Conservation (phyloP, 2,329 filamentous ascomycete species). For the Paecilomyces variotii region DNA sequence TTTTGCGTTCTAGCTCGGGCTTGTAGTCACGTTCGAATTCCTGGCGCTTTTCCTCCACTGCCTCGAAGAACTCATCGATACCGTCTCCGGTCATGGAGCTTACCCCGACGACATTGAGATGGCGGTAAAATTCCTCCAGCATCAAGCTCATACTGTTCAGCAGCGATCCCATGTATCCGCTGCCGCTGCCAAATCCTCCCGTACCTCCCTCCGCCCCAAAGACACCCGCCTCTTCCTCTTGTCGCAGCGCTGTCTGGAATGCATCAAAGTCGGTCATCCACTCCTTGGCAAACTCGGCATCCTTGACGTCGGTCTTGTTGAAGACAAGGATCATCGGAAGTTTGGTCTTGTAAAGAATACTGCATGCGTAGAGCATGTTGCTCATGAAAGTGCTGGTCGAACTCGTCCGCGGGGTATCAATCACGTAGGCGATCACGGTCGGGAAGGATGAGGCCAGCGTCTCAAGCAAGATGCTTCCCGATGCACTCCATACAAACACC, state of each 20-base stretch:
- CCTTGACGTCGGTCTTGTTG: conserved; percentile 96
- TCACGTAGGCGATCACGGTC: conserved; percentile 93
- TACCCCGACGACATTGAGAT: conserved; percentile 86
- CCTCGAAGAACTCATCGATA: conserved; percentile 86
- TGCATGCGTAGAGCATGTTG: conserved; percentile 99
- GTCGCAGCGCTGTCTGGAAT: conserved; percentile 76
- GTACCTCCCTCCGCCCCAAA: conserved; percentile 62
- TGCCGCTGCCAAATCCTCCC: conserved; percentile 58
- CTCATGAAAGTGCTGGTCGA: conserved; percentile 98
- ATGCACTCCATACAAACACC: conserved; percentile 97
- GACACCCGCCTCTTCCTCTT: conserved; percentile 70
- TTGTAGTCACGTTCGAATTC: conserved; percentile 90
- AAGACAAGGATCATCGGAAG: conserved; percentile 98
- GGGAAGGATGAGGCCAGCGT: conserved; percentile 90
- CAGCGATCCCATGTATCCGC: conserved; percentile 91
- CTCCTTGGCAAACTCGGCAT: conserved; percentile 84
- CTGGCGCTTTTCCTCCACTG: conserved; percentile 74
- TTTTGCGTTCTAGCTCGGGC: conserved; percentile 76
- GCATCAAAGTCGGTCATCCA: conserved; percentile 99
- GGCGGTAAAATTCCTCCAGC: conserved; percentile 94
- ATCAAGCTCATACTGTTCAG: conserved; percentile 97
- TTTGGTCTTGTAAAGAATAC: conserved; percentile 97
- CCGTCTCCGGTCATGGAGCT: conserved; percentile 88
- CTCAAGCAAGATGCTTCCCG: conserved; percentile 86
- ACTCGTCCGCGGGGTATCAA: conserved; percentile 88